Base-by-base conservation (phyloP, 2,329 filamentous ascomycete genomes). In the Ascochyta fabae region DNA sequence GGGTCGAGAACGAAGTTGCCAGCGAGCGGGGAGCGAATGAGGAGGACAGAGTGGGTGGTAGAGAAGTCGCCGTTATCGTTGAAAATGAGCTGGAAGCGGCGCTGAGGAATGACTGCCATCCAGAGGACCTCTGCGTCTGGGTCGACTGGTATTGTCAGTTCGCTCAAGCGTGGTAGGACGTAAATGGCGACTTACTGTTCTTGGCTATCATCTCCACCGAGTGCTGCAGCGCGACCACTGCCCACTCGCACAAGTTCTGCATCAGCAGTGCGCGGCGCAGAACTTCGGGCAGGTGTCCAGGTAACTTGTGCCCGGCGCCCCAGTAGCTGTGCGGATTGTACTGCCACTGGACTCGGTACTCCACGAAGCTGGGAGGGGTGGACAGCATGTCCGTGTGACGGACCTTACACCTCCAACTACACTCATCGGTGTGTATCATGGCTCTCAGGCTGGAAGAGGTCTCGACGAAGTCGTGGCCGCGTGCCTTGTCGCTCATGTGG, bases 1-100 rank as follows among this genome's bases (percentile, higher is more conserved):
- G 50, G 36, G 24, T 53, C 50, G 29, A 53, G 31, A 3, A 53
- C 19, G 23, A 53, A 42, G n/a, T 53, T 27, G 8, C 50, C 50
- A 7, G 43, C 50, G 23, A 31, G 29, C 4, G 16, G 50, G 27
- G 38, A 53, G 16, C 5, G 7, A 38, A 53, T 47, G 23, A 46
- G 41, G 6, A 53, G 6, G 29, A 53, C 27, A 5, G 50, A 36
- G 24, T 53, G 50, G 2, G 23, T 2, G 12, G 24, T 16, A 7
- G 12, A 12, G 16, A 26, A 15, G 35, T n/a, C 12, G 24, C 23
- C 24, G 24, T 7, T 19, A 15, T 12, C 24, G 13, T 8, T 7
- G 39, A 29, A 26, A 4, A 39, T 0, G 10, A 39, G 8, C 22
- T 39, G 36, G 36, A 39, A 23, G 36, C 36, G 36, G 22, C 36